A percentile compares a stretch with the other conserved stretches of the same genome.
Conservation (phyloP, 208 protist genomes). For the Histomonas meleagridis region DNA sequence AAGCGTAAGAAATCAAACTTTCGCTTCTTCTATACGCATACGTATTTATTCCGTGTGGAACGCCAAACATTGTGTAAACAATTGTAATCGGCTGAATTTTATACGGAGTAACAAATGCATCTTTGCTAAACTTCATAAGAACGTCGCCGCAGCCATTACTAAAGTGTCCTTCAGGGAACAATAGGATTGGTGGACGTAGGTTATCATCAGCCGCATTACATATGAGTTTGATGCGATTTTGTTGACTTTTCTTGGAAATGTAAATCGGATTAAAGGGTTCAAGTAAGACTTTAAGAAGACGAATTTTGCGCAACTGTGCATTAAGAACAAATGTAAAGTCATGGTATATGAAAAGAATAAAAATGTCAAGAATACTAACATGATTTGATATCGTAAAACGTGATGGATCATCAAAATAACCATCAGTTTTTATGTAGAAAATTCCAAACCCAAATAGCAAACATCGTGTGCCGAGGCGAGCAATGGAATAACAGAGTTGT, state of each 20-base stretch:
- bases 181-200: not conserved
- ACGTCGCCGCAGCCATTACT: not conserved
- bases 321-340: not conserved
- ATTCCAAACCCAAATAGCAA: not conserved
- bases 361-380: not conserved
- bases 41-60: conserved; percentile 3
- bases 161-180: not conserved
- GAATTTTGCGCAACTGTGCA: not conserved
- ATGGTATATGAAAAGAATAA: not conserved
- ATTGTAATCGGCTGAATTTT: not conserved
- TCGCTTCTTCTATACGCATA: conserved; percentile 10
- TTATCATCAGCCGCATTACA: not conserved
- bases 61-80: not conserved
- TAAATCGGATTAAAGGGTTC: not conserved
- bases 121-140: not conserved
- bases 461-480: not conserved
- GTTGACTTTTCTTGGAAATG: not conserved
- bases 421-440: not conserved
- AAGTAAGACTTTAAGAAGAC: not conserved
- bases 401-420: not conserved
- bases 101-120: not conserved
- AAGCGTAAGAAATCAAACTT: not conserved
- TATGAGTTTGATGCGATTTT: not conserved
- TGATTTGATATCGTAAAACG: conserved; percentile 1
- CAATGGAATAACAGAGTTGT: not conserved